These are phyloP conservation scores for Sugiyamaella japonica DNA, from an alignment of 1,139 yeast genomes.

Conservation along the genomic window DNA sequence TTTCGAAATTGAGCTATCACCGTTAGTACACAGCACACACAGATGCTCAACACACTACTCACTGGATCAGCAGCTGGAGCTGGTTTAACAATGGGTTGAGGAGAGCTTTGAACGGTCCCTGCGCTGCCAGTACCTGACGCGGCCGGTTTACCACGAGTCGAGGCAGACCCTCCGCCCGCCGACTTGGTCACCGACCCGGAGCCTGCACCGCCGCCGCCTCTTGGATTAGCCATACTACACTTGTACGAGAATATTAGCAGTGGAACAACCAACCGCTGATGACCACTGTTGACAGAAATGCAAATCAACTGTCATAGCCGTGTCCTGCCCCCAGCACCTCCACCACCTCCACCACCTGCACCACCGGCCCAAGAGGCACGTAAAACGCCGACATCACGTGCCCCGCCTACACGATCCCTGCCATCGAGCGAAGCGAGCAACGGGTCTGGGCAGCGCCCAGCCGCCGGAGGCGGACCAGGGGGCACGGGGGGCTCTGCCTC, in stretches of 20 bases:
- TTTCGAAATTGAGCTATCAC: conserved; percentile 53
- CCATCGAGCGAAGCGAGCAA: too few species aligned
- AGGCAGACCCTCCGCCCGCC: not conserved
- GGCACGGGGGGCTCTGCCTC: too few species aligned
- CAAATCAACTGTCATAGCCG: not conserved
- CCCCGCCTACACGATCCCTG: not conserved
- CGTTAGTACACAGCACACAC: not conserved
- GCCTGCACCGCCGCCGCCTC: not conserved
- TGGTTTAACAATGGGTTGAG: conserved; percentile 5
- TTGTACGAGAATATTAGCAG: not conserved
- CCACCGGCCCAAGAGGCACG: not conserved
- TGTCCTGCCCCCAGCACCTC: too few species aligned
- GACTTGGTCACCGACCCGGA: conserved; percentile 1
- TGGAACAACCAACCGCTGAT: not conserved
- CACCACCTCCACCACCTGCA: too few species aligned
- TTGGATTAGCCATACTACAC: conserved; percentile 14
- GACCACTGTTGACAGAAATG: not conserved
- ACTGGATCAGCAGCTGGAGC: conserved; percentile 9
- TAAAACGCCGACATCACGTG: not conserved
- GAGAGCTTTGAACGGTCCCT: not conserved
- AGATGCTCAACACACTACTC: conserved; percentile 1
- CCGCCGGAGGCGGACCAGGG: too few species aligned
- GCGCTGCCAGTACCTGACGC: not conserved
- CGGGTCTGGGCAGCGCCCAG: too few species aligned
- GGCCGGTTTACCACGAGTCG: conserved; percentile 9